phyloP scores from a whole-genome alignment of 306 rosid genomes.

The Bauhinia variegata region DNA sequence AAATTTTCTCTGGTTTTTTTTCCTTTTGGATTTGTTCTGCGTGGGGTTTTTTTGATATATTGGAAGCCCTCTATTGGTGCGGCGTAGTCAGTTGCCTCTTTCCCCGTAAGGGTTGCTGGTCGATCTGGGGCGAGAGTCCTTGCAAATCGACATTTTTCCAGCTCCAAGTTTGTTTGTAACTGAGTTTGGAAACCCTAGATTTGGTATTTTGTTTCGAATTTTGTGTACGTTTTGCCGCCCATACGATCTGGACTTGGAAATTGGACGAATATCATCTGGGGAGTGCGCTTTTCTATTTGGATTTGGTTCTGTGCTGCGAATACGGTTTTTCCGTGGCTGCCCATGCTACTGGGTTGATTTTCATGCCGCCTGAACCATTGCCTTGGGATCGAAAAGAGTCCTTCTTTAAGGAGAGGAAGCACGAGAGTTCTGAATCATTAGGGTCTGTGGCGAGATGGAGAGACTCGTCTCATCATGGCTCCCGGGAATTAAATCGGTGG shows the following conservation, averaged over 20 bases:
- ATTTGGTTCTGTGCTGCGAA: constrained; percentile 17
- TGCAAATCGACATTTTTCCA: background rate
- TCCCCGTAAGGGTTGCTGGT: constrained; percentile 39
- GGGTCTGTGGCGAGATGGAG: constrained; percentile 89
- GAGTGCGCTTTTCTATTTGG: background rate
- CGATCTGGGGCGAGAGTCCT: constrained; percentile 45
- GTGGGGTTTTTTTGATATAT: constrained; percentile 8
- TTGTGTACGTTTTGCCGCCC: constrained; percentile 11
- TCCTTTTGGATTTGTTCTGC: background rate
- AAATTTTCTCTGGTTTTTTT: background rate
- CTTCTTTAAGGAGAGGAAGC: constrained; percentile 97
- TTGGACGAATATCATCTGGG: constrained; percentile 16
- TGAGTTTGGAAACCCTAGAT: constrained; percentile 46
- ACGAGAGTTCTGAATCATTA: constrained; percentile 83
- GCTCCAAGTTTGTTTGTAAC: background rate
- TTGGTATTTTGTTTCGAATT: constrained; percentile 24
- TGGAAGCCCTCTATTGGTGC: constrained; percentile 40
- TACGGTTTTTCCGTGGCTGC: constrained; percentile 56
- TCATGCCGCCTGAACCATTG: constrained; percentile 99
- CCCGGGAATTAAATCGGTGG: constrained; percentile 81
- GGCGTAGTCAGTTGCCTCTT: constrained; percentile 32
- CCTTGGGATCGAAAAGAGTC: constrained; percentile 96
- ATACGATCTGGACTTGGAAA: constrained; percentile 37
- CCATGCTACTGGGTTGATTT: constrained; percentile 80
- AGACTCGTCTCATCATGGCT: constrained; percentile 76